phyloP scores from a whole-genome alignment of 2,329 filamentous ascomycete species.

The Fusarium illudens region DNA sequence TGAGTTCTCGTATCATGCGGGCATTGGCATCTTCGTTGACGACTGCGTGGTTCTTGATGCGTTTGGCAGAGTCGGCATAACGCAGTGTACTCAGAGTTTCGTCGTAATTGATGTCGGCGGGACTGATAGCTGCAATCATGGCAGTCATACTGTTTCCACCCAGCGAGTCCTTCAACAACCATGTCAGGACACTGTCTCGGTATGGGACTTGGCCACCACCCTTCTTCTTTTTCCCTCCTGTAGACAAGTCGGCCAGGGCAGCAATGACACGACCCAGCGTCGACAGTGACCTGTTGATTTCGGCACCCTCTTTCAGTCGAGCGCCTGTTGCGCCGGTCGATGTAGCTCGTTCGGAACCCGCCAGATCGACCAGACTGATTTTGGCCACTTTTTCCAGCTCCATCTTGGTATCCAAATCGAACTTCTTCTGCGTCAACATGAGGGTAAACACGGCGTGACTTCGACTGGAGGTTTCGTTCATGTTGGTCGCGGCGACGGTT shows the following conservation, averaged over 20 bases:
- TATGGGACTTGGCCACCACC: slow-evolving; percentile 84
- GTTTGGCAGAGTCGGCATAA: slow-evolving; percentile 96
- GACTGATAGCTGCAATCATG: slow-evolving; percentile 99
- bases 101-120: slow-evolving; percentile 98
- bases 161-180: slow-evolving; percentile 95
- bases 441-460: slow-evolving; percentile 98
- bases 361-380: slow-evolving; percentile 97
- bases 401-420: slow-evolving; percentile 93
- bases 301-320: slow-evolving; percentile 93
- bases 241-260: slow-evolving; percentile 88
- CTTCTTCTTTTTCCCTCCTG: slow-evolving; percentile 81
- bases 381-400: slow-evolving; percentile 97
- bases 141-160: slow-evolving; percentile 99
- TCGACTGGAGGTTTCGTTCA: slow-evolving; percentile 99
- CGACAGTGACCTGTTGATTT: slow-evolving; percentile 97
- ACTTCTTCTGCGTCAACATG: slow-evolving; percentile 92
- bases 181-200: slow-evolving; percentile 94
- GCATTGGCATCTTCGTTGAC: slow-evolving; percentile 99
- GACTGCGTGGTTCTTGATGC: slow-evolving; percentile 99
- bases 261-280: slow-evolving; percentile 98
- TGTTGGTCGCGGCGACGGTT: slow-evolving; percentile 98
- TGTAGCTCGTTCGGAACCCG: slow-evolving; percentile 95
- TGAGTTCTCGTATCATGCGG: slow-evolving; percentile 97
- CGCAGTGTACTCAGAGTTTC: slow-evolving; percentile 95
- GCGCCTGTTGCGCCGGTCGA: slow-evolving; percentile 97